Evolutionary conservation across 805 yeast genomes (phyloP), one percentile per base, ranked within the genome.

Genomic region (Wickerhamiella kurtzmanii): DNA sequence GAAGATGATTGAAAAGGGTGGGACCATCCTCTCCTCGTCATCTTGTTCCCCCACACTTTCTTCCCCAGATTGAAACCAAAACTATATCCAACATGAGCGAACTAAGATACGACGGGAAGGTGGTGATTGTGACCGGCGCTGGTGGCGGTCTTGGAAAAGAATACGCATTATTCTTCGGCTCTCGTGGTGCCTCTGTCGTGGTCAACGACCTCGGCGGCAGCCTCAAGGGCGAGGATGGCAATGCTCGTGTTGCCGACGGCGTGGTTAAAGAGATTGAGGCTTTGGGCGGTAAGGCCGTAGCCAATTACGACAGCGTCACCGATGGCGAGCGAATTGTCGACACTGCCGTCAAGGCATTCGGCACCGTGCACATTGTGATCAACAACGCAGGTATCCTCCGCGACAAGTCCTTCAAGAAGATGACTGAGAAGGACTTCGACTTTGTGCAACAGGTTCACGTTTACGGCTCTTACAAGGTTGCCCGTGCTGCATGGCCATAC

Each of bases 371-470:
- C 67, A 70, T 89, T 44, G 71, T 89, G 55, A 76, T 89, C 59
- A 89, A 89, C 72, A 89, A 89, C 62, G 98, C 97, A 11, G 98
- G 98, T 44, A 88, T 89, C 50, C 71, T 89, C 59, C 79, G 94
- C 61, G 98, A 89, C 62, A 71, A 86, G 20, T 76, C 85, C 32
- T 82, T 89, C 69, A 80, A 79, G 63, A 89, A 87, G 58, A 85
- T 89, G 95, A 66, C 76, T 17, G 86, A 76, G 56, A 69, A 79
- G 59, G 89, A 85, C 60, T 89, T 84, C 72, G 72, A 75, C 52
- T 72, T 80, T 48, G 94, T 89, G 25, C 62, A 85, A 44, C 83
- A 80, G 55, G 96, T 89, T 43, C 98, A 89, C 67, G 71, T 92
- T 49, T 82, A 77, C 57, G 97, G 96, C 57, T 84, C 95, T 15